Evolutionary conservation across 192 early-diverging fungal species (phyloP), one percentile per base, ranked within the genome.

Genomic region (Backusella liffmaniae): DNA sequence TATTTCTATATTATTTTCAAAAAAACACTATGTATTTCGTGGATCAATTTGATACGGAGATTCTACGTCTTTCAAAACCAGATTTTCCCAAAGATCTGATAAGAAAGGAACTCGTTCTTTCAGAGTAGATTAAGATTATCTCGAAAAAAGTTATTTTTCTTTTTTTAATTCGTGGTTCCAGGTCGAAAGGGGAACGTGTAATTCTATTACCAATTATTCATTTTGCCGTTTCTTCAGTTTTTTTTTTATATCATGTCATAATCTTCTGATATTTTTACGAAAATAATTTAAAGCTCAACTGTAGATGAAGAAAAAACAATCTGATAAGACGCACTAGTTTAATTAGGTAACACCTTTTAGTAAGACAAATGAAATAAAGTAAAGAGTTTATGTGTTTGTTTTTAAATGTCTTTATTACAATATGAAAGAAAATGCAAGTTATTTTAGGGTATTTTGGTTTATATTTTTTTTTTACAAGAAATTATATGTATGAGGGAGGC

Each of bases 381-480:
- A 56, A 9, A 56, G 3, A 23, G 23, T 49, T 49, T 49, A 49
- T 49, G 46, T 29, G 46, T 29, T 62, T 62, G 56, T 23, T 62
- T 62, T 62, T 62, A 29, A 3, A 62, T 62, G 56, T 62, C 56
- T 62, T 62, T 62, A 62, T 62, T 62, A 62, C 26, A 62, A 29
- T 62, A 62, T 62, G 56, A 62, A 29, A 29, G 23, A 62, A 49
- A 62, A 62, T 62, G 56, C 56, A 62, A 29, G 56, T 62, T 26
- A 29, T 29, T 62, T 62, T 62, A 21, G 15, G 56, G 56, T 62
- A 62, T 62, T 62, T 62, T 62, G 56, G 29, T 10, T 26, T 62
- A 29, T 62, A 26, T 62, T 29, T 62, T 53, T 53, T 49, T 53
- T 62, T 62, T 62, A 62, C 56, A 62, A 62, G 56, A 62, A 56